phyloP scores from a whole-genome alignment of 2,329 filamentous ascomycete genomes.

The Colletotrichum melonis region DNA sequence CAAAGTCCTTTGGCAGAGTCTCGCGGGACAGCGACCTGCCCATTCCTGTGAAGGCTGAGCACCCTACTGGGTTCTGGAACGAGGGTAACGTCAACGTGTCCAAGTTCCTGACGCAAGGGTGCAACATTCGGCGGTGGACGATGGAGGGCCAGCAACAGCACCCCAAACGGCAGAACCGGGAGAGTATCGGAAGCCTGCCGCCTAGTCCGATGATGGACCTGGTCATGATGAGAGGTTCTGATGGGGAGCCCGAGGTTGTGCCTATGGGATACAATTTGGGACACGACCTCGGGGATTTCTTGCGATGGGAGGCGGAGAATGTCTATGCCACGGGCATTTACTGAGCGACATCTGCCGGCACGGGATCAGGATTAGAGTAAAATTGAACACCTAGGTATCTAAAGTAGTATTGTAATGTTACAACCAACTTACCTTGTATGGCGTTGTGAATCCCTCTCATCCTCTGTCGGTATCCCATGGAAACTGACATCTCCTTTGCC shows the following conservation, averaged over 20 bases:
- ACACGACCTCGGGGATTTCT: conserved; percentile 68
- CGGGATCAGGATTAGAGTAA: not conserved
- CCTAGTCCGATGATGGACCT: conserved; percentile 63
- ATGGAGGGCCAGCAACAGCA: conserved; percentile 42
- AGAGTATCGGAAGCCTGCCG: conserved; percentile 49
- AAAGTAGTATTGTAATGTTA: not conserved
- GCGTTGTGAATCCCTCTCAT: not conserved
- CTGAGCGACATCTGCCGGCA: not conserved
- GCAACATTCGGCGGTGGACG: conserved; percentile 49
- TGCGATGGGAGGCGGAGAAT: conserved; percentile 67
- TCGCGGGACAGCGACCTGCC: conserved; percentile 47
- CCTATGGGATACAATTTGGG: conserved; percentile 72
- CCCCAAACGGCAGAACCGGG: conserved; percentile 44
- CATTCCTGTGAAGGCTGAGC: conserved; percentile 50
- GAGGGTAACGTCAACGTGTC: conserved; percentile 44
- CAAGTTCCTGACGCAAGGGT: conserved; percentile 44
- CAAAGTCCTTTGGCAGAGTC: conserved; percentile 22
- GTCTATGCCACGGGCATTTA: conserved; percentile 47
- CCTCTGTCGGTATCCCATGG: not conserved
- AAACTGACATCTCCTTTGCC: not conserved
- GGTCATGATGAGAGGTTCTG: conserved; percentile 51
- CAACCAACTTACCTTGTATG: not conserved
- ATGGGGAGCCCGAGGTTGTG: conserved; percentile 50
- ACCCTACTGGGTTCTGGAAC: conserved; percentile 48
- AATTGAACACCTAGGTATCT: not conserved